Conservation (phyloP, 768 basidiomycete species). For the Steccherinum ochraceum region DNA sequence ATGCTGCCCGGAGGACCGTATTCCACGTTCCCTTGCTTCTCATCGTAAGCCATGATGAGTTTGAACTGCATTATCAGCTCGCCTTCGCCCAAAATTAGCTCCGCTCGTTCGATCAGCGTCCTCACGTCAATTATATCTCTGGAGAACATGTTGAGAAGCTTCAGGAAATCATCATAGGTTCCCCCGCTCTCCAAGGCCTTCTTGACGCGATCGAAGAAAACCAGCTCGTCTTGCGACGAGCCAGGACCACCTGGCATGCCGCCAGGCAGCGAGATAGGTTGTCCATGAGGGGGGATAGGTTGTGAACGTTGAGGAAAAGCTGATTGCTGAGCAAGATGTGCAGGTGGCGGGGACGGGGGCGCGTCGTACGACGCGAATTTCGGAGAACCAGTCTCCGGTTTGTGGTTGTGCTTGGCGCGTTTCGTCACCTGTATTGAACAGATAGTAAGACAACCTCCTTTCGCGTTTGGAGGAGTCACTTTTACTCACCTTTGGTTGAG, state of each 20-base stretch:
- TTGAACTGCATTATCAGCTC: constrained; percentile 83
- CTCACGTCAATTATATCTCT: constrained; percentile 87
- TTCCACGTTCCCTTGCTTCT: constrained; percentile 50
- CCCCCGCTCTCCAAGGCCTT: constrained; percentile 69
- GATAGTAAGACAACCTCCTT: constrained; percentile 26
- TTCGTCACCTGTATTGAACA: constrained; percentile 39
- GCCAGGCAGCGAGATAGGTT: neutral
- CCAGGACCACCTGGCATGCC: too few species aligned
- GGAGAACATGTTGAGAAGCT: constrained; percentile 84
- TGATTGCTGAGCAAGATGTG: constrained; percentile 15
- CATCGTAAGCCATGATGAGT: constrained; percentile 77
- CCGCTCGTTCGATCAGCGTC: constrained; percentile 75
- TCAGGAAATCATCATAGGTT: constrained; percentile 90
- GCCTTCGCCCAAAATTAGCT: constrained; percentile 74
- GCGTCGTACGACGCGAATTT: constrained; percentile 37
- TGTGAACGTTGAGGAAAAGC: neutral
- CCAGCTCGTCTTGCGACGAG: constrained; percentile 66
- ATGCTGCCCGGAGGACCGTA: constrained; percentile 75
- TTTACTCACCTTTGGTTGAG: constrained; percentile 39
- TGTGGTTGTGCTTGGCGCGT: constrained; percentile 57
- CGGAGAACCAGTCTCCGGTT: constrained; percentile 48
- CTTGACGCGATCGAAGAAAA: constrained; percentile 94
- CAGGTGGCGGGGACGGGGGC: constrained; percentile 26
- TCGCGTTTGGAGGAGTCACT: too few species aligned
- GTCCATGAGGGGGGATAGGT: too few species aligned